Evolutionary conservation across 2,329 filamentous ascomycete genomes (phyloP), one percentile per base, ranked within the genome.

Genomic region (Trichoderma simmonsii): DNA sequence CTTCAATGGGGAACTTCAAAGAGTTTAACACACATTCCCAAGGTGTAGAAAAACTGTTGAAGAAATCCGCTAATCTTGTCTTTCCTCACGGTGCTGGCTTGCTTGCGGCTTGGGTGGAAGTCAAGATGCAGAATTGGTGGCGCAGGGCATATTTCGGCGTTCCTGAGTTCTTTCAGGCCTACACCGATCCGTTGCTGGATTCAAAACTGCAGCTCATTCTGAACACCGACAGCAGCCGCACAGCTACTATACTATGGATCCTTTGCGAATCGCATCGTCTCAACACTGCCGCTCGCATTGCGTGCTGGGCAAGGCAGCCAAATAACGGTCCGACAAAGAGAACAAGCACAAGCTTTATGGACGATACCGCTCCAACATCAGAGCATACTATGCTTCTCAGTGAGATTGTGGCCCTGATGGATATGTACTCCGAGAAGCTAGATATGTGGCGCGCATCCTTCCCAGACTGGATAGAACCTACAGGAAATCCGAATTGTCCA

Each of bases 111-210:
- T 62, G 60, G 60, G 60, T 62, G 18, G 60, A 62, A 62, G 34
- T 62, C 34, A 62, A 62, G 32, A 62, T 62, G 60, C 60, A 62
- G 15, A 62, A 62, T 39, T 62, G 60, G 60, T 62, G 60, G 60
- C 60, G 60, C 32, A 39, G 60, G 14, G 60, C 60, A 21, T 62
- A 39, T 62, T 62, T 62, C 24, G 60, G 60, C 32, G 60, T 62
- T 39, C 60, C 60, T 18, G 34, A 62, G 60, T 62, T 62, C 34
- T 62, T 62, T 18, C 2, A 39, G 34, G 60, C 24, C 60, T 39
- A 39, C 32, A 18, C 24, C 60, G 18, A 39, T 11, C 60, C 60
- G 7, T 26, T 62, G 15, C 60, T 62, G 15, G 7, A 32, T 62
- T 18, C 39, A 43, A n/a, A n/a, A 43, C 39, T 43, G 18, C 39